Percentiles rank a stretch among this genome's conserved stretches.
Evolutionary conservation across 2,329 filamentous ascomycete genomes (phyloP).

Genomic region (Chaetomiaceae sp.): DNA sequence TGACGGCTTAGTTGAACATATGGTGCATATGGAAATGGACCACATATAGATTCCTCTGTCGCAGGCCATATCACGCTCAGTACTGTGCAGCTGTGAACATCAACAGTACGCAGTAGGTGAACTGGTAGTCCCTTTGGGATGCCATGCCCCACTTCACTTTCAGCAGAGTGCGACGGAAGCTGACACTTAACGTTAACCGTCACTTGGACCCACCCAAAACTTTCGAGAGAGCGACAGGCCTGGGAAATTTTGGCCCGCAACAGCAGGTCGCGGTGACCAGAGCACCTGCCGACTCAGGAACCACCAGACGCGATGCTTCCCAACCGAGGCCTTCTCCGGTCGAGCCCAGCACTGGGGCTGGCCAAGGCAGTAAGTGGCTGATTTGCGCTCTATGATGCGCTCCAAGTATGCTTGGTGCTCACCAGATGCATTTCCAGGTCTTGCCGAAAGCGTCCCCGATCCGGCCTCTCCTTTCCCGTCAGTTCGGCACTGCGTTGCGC

Average conservation of each 20-base stretch:
- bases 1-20: too few species aligned
- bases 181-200: too few species aligned
- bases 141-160: too few species aligned
- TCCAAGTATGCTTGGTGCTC: too few species aligned
- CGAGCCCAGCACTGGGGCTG: constrained; percentile 38
- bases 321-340: constrained; percentile 46
- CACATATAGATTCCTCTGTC: too few species aligned
- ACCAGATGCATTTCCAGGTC: constrained; percentile 3
- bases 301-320: constrained; percentile 42
- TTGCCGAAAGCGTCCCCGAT: constrained; percentile 10
- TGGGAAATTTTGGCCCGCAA: constrained; percentile 12
- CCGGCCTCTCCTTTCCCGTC: constrained; percentile 13
- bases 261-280: constrained; percentile 1
- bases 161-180: too few species aligned
- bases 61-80: too few species aligned
- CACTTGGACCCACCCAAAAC: constrained; percentile 7
- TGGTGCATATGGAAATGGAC: too few species aligned
- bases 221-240: background rate
- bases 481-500: constrained; percentile 29
- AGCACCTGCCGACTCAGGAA: constrained; percentile 4
- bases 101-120: too few species aligned
- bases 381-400: too few species aligned
- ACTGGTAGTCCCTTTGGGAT: too few species aligned
- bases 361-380: constrained; percentile 30
- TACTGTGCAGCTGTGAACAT: too few species aligned